phyloP scores from a whole-genome alignment of 176 grass and related monocot genomes.

The Pontederia paniculata region DNA sequence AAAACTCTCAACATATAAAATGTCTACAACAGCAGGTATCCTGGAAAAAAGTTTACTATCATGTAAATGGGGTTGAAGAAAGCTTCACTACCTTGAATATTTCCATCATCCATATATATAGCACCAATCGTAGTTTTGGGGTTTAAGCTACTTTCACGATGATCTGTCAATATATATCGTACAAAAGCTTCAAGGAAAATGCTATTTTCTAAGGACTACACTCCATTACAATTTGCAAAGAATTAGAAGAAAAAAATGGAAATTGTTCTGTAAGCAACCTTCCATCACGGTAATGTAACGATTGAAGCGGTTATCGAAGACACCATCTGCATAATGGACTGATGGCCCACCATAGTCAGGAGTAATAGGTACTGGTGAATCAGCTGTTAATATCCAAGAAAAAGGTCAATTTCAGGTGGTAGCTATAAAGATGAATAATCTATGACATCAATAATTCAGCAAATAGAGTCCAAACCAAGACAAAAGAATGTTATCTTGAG shows the following conservation, averaged over 20 bases:
- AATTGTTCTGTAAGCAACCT: constrained; percentile 34
- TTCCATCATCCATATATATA: constrained; percentile 31
- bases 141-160: constrained; percentile 63
- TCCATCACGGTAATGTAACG: constrained; percentile 85
- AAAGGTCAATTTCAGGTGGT: neutral
- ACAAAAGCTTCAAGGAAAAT: neutral
- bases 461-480: neutral
- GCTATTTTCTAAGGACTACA: too few relatives aligned
- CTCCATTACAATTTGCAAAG: neutral
- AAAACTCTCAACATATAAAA: too few relatives aligned
- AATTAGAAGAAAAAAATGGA: neutral
- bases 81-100: constrained; percentile 43
- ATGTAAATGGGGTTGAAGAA: constrained; percentile 3
- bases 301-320: constrained; percentile 74
- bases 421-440: constrained; percentile 9
- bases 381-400: constrained; percentile 37
- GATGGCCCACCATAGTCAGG: constrained; percentile 62
- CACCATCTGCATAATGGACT: constrained; percentile 83
- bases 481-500: too few relatives aligned
- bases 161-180: constrained; percentile 36
- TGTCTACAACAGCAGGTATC: too few relatives aligned
- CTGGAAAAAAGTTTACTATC: too few relatives aligned
- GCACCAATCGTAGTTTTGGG: constrained; percentile 50
- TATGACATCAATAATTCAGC: neutral
- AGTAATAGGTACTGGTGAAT: constrained; percentile 51